Evolutionary conservation across 176 grass and related monocot genomes (phyloP), one percentile per base, ranked within the genome.

Genomic region (Cocos nucifera): DNA sequence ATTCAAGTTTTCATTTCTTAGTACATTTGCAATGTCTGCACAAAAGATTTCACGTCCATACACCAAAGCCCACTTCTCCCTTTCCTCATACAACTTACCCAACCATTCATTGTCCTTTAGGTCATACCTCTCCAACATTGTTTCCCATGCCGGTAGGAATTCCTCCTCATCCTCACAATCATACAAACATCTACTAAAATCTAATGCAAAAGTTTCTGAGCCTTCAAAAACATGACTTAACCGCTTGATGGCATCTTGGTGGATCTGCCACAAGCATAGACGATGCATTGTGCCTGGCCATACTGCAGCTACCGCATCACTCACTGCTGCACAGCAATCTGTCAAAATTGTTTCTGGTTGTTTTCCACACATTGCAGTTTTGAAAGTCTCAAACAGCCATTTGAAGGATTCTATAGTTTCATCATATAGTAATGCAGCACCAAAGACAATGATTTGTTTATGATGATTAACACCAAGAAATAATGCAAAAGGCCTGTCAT

Each of bases 381-480:
- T 95, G 50, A 89, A 89, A 26, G 82, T 80, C 54, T 81, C 73
- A 25, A 89, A 80, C 55, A 95, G 58, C 85, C 90, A 95, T 69
- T 78, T 95, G 70, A 81, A 89, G 18, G 90, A 86, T 75, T 88
- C 70, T 3, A 78, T 49, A 50, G 85, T 83, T 53, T 86, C 90
- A 70, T 83, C 73, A 62, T 81, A 95, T 58, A 83, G 50, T 27
- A 95, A 78, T 50, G 85, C 85, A 51, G 79, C 50, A 19, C 85
- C 85, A 57, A 86, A 95, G 72, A 95, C 69, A 50, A 86, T 69
- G 26, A 78, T 69, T 72, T 86, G 82, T 50, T 82, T 88, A 66
- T 95, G 89, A 80, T 95, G 79, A 69, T 95, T 95, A 71, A 95
- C 69, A 62, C 89, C 82, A 76, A 85, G 32, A 73, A 95, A 95